A percentile compares a stretch with the other conserved stretches of the same genome.
phyloP scores from a whole-genome alignment of 2,329 filamentous ascomycete species.

The Pestalotiopsis sp. region DNA sequence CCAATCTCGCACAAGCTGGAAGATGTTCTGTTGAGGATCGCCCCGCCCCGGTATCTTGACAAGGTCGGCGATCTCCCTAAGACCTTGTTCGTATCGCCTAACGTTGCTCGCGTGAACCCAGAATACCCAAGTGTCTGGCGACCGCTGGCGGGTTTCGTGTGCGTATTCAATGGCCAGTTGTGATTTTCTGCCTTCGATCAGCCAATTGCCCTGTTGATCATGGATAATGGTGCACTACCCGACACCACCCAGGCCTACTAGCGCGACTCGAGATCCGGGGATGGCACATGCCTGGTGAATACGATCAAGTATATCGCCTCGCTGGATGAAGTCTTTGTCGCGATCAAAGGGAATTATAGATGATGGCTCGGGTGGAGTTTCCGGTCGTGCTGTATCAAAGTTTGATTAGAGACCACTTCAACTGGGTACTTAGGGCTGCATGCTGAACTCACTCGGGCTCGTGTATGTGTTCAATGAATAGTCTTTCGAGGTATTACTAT shows the following conservation, averaged over 20 bases:
- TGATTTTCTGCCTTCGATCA: slow-evolving; percentile 16
- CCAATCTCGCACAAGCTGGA: slow-evolving; percentile 32
- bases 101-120: slow-evolving; percentile 21
- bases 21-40: neutral
- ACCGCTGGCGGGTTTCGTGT: neutral
- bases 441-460: neutral
- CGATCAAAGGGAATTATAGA: slow-evolving; percentile 4
- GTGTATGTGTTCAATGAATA: neutral
- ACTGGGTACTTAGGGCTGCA: too few species aligned
- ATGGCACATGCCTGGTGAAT: neutral
- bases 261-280: neutral
- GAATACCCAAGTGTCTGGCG: neutral
- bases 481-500: neutral
- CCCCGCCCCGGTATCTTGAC: slow-evolving; percentile 30
- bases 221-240: neutral
- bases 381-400: neutral
- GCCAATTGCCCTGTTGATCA: neutral
- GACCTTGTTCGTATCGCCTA: slow-evolving; percentile 35
- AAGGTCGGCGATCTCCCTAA: slow-evolving; percentile 32
- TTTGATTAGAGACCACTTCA: too few species aligned
- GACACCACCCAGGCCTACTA: slow-evolving; percentile 6
- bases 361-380: neutral
- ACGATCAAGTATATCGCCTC: neutral
- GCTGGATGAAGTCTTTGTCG: slow-evolving; percentile 1
- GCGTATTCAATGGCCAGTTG: slow-evolving; percentile 22